Conservation (phyloP, 2,329 filamentous ascomycete species). For the Didymella keratinophila region DNA sequence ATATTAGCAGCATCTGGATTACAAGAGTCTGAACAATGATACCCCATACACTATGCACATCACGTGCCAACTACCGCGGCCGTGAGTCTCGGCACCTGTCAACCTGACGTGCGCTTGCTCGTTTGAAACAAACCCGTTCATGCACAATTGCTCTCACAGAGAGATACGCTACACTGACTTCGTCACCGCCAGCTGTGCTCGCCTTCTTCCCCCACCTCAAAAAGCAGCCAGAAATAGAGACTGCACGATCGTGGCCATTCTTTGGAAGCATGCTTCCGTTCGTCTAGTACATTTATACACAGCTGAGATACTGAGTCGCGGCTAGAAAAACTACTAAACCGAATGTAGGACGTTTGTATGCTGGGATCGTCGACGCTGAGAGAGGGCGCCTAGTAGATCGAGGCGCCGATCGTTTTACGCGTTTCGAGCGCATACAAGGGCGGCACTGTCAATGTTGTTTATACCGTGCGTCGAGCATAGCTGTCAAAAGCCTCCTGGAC, state of each 20-base stretch:
- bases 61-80: neutral
- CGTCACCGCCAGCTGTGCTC: too few species aligned
- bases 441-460: conserved; percentile 8
- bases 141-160: neutral
- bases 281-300: too few species aligned
- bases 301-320: too few species aligned
- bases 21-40: conserved; percentile 19
- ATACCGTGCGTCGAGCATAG: neutral
- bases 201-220: too few species aligned
- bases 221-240: neutral
- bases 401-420: conserved; percentile 4
- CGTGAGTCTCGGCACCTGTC: neutral
- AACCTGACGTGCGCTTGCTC: neutral
- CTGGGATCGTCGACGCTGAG: too few species aligned
- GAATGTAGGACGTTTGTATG: neutral
- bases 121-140: neutral
- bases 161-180: too few species aligned
- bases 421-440: conserved; percentile 14
- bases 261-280: too few species aligned
- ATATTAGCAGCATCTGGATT: too few species aligned
- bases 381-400: neutral
- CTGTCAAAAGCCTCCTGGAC: too few species aligned
- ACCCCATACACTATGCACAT: conserved; percentile 15
- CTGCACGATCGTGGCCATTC: neutral
- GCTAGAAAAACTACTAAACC: neutral